These are phyloP conservation scores for Cytospora paraplurivora DNA, from an alignment of 2,329 filamentous ascomycete genomes.

Conservation along the genomic window DNA sequence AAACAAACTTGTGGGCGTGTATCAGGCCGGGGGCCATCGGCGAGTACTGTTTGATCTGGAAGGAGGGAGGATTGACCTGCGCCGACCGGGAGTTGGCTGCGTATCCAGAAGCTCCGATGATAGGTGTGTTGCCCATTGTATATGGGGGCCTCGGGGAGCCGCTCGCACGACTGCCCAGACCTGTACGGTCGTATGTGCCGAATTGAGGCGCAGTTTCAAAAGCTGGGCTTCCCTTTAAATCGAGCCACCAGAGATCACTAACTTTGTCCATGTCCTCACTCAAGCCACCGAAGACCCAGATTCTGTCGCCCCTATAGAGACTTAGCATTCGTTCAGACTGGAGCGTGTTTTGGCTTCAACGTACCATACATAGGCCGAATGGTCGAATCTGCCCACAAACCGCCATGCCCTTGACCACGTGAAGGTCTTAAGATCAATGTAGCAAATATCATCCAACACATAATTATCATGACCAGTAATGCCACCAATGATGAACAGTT, in stretches of 20 bases:
- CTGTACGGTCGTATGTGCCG: slow-evolving; percentile 53
- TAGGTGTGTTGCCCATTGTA: slow-evolving; percentile 50
- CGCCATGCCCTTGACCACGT: slow-evolving; percentile 97
- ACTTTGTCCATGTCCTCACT: slow-evolving; percentile 97
- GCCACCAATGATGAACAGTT: slow-evolving; percentile 93
- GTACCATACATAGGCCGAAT: slow-evolving; percentile 87
- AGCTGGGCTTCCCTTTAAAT: slow-evolving; percentile 86
- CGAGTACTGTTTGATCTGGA: slow-evolving; percentile 71
- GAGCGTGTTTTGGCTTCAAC: slow-evolving; percentile 16
- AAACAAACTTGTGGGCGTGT: slow-evolving; percentile 86
- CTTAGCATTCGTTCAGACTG: slow-evolving; percentile 24
- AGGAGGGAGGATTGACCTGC: slow-evolving; percentile 67
- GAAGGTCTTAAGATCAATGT: slow-evolving; percentile 94
- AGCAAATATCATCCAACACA: slow-evolving; percentile 94
- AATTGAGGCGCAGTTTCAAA: slow-evolving; percentile 71
- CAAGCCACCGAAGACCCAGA: slow-evolving; percentile 96
- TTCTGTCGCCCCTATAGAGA: slow-evolving; percentile 64
- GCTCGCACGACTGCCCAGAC: slow-evolving; percentile 43
- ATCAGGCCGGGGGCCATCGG: slow-evolving; percentile 87
- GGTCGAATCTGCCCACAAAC: slow-evolving; percentile 93
- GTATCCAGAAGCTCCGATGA: slow-evolving; percentile 63
- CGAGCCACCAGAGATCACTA: slow-evolving; percentile 95
- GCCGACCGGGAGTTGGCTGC: slow-evolving; percentile 69
- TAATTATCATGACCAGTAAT: slow-evolving; percentile 90
- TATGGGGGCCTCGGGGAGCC: slow-evolving; percentile 57